Base-by-base conservation (phyloP, 352 stramenopile genomes). In the Phytopythium cucurbitacearum region DNA sequence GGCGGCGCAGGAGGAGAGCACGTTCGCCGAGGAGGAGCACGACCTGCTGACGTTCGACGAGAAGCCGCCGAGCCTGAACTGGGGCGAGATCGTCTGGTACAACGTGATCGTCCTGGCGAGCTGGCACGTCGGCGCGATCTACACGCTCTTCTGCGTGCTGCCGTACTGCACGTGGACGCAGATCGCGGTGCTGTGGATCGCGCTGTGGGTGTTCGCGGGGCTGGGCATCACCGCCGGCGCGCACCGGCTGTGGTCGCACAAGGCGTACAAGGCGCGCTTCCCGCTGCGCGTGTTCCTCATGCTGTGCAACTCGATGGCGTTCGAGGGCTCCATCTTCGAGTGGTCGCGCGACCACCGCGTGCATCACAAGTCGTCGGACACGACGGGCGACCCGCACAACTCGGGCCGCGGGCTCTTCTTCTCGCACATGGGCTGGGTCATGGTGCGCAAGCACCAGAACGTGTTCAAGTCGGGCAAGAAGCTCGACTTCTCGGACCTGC, bases 321-420 rank as follows among this genome's bases (percentile, higher is more conserved):
- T 90, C 60, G 66, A 99, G 76, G 97, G 97, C 35, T 96, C 76
- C 51, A 99, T 99, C 68, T 99, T 95, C 62, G 95, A 99, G 71
- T 99, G 97, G 97, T 89, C 95, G n/a, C 94, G 97, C 44, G 97
- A 99, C 74, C 97, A 99, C 80, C 92, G 97, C 47, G 95, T 99
- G 41, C 97, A 99, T 74, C 97, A 99, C 89, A 99, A 99, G 76
- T 94, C 96, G 65, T 98, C 93, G 33, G 95, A 99, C 76, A 98
- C 95, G 48, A 94, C 93, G 11, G 73, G 73, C 3, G 90, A 97
- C 62, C 91, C 91, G 51, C 97, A 99, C 85, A 98, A 99, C 76
- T 97, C 97, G 49, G 89, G 74, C 34, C 83, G 96, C 21, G 97
- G 97, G 35, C 98, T 99, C 73, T 99, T 99, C 80, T 99, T 98